Percentiles rank a stretch among this genome's conserved stretches.
Conservation (phyloP, 306 rosid species). For the Prunus kanzakura region DNA sequence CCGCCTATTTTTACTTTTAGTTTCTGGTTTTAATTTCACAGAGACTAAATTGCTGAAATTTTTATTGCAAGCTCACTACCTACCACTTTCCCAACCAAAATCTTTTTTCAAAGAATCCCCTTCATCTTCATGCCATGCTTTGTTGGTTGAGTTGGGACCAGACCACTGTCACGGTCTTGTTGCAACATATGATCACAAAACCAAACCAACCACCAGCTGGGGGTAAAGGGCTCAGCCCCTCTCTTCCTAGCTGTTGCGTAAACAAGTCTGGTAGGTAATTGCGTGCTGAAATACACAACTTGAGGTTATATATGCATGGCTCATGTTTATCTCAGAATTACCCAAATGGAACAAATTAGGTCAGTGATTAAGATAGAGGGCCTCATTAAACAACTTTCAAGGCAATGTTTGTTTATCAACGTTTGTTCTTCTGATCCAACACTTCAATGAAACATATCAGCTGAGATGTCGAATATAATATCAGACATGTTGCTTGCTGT, state of each 20-base stretch:
- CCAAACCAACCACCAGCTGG: neutral
- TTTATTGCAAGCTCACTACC: constrained; percentile 17
- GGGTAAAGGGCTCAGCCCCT: constrained; percentile 1
- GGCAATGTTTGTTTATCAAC: too few species aligned
- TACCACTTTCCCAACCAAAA: constrained; percentile 25
- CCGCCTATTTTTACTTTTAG: neutral
- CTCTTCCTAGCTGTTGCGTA: neutral
- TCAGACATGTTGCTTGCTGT: too few species aligned
- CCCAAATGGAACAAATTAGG: too few species aligned
- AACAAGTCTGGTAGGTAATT: neutral
- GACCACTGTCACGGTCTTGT: neutral
- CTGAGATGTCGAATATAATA: too few species aligned
- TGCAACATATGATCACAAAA: neutral
- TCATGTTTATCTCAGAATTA: too few species aligned
- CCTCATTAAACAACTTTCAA: too few species aligned
- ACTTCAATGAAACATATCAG: too few species aligned
- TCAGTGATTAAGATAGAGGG: too few species aligned
- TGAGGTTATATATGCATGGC: neutral
- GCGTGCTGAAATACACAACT: neutral
- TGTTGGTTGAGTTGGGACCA: constrained; percentile 24
- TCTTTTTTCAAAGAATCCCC: neutral
- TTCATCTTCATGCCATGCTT: neutral
- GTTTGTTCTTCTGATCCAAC: too few species aligned
- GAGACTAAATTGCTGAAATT: constrained; percentile 5
- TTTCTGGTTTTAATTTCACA: neutral